These are phyloP conservation scores for Rhododendron molle DNA, from an alignment of 148 eudicot species.

Conservation along the genomic window DNA sequence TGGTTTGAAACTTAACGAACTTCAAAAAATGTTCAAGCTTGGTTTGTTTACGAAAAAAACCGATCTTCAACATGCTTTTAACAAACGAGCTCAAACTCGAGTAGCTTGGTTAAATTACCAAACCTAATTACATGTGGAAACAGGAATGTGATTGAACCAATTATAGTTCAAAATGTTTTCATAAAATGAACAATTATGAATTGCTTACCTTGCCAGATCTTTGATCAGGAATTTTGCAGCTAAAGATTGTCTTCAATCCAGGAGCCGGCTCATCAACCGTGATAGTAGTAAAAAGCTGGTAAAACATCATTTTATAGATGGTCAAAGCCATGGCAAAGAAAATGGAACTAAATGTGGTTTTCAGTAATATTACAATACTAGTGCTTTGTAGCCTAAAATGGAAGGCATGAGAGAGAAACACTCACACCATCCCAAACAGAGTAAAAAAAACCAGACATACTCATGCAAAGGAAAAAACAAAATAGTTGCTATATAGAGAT, in stretches of 20 bases:
- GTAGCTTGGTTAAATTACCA: no score
- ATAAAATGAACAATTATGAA: background rate
- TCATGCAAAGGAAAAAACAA: background rate
- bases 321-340: background rate
- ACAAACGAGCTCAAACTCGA: no score
- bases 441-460: background rate
- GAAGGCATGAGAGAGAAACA: background rate
- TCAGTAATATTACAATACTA: background rate
- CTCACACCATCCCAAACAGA: background rate
- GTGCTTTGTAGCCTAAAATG: background rate
- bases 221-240: slow-evolving; percentile 68
- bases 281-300: slow-evolving; percentile 57
- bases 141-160: background rate
- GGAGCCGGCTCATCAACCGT: slow-evolving; percentile 66
- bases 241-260: slow-evolving; percentile 67
- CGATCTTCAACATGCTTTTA: no score
- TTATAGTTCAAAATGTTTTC: background rate
- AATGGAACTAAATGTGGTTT: background rate
- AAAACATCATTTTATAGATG: slow-evolving; percentile 1
- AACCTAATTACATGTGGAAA: background rate
- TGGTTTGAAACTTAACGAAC: no score
- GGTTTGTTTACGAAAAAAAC: no score
- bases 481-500: background rate
- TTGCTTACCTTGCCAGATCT: slow-evolving; percentile 71
- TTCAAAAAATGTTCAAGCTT: no score